Percentiles rank a stretch among this genome's conserved stretches.
phyloP scores from a whole-genome alignment of 495 filamentous ascomycete species.

The Sporormia fimetaria region DNA sequence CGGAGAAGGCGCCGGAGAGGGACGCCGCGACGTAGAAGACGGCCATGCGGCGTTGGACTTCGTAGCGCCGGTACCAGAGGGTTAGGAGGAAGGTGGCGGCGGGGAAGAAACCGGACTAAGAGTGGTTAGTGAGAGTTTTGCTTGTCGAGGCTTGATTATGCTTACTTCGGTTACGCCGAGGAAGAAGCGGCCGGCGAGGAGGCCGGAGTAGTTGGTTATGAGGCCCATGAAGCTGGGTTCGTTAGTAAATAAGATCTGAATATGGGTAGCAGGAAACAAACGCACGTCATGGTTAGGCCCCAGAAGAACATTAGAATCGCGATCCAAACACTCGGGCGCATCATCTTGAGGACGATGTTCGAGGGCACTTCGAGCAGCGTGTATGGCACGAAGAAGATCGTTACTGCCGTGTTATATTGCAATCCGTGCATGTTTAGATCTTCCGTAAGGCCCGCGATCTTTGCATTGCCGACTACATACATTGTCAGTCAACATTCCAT shows the following conservation, averaged over 20 bases:
- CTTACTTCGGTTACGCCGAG: slow-evolving; percentile 28
- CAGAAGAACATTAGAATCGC: slow-evolving; percentile 27
- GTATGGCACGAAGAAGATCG: slow-evolving; percentile 36
- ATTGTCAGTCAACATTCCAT: slow-evolving; percentile 5
- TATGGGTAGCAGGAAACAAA: background rate
- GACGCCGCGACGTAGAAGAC: slow-evolving; percentile 29
- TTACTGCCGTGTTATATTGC: slow-evolving; percentile 23
- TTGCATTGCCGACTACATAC: slow-evolving; percentile 20
- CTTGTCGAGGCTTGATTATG: slow-evolving; percentile 9
- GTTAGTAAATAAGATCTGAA: slow-evolving; percentile 35
- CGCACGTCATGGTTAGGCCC: slow-evolving; percentile 46
- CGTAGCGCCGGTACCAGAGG: slow-evolving; percentile 30
- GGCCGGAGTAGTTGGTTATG: slow-evolving; percentile 16
- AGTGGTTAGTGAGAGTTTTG: slow-evolving; percentile 2
- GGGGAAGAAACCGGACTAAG: slow-evolving; percentile 31
- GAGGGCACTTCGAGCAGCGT: slow-evolving; percentile 25
- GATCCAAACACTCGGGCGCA: slow-evolving; percentile 16
- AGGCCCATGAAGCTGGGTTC: slow-evolving; percentile 29
- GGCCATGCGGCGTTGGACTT: slow-evolving; percentile 32
- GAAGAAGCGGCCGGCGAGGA: slow-evolving; percentile 24
- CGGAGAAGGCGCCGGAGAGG: slow-evolving; percentile 31
- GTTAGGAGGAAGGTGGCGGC: slow-evolving; percentile 31
- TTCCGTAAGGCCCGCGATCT: slow-evolving; percentile 18
- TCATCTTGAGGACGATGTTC: slow-evolving; percentile 26
- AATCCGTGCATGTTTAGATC: slow-evolving; percentile 15